These are phyloP conservation scores for Neurospora terricola DNA, from an alignment of 495 filamentous ascomycete genomes.

Conservation along the genomic window DNA sequence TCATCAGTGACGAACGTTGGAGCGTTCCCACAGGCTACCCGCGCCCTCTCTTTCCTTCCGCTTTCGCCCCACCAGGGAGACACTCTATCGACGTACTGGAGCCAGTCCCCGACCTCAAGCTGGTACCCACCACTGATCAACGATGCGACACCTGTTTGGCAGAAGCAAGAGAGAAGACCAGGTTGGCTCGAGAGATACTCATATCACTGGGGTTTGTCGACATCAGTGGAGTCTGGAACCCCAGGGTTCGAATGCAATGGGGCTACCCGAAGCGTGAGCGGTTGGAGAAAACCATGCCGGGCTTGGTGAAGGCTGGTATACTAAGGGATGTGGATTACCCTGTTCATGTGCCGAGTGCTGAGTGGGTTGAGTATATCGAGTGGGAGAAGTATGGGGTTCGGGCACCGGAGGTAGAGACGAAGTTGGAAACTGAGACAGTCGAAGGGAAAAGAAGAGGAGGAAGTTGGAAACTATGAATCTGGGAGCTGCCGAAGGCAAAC, in stretches of 20 bases:
- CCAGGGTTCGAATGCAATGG: neutral
- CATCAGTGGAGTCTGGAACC: neutral
- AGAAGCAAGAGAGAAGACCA: neutral
- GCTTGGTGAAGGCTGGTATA: no score
- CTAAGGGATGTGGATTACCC: no score
- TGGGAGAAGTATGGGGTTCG: no score
- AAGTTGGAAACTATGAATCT: no score
- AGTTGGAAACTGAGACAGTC: no score
- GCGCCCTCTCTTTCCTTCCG: neutral
- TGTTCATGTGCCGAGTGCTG: no score
- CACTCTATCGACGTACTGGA: neutral
- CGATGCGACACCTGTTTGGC: neutral
- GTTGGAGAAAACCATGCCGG: neutral
- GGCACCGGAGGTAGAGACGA: no score
- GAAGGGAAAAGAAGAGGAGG: no score
- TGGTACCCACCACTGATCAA: neutral
- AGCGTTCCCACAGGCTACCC: neutral
- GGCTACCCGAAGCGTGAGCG: neutral
- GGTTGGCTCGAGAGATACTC: neutral
- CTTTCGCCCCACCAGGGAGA: neutral
- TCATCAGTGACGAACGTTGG: neutral
- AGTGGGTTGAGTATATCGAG: neutral
- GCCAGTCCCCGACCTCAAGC: neutral
- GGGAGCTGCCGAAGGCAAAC: neutral
- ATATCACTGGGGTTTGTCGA: neutral